Evolutionary conservation across 176 grass and related monocot species (phyloP).

Genomic region (Zoysia pacifica): DNA sequence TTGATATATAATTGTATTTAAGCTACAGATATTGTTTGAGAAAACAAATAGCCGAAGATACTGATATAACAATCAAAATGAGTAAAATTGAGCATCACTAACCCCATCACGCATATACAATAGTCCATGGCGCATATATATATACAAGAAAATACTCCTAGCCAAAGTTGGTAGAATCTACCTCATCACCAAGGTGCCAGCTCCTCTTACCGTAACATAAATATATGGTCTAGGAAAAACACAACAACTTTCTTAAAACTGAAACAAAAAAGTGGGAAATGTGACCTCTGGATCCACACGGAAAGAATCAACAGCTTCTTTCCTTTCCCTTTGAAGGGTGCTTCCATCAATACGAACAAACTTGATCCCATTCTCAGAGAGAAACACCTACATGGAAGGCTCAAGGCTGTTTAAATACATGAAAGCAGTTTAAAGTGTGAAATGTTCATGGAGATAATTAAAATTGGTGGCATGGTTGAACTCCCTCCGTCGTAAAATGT

Average conservation of each 20-base stretch:
- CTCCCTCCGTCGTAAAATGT: no score
- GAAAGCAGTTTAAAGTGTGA: constrained; percentile 28
- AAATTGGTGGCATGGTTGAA: constrained; percentile 6
- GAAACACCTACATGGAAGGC: constrained; percentile 54
- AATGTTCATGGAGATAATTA: not conserved
- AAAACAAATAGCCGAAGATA: not conserved
- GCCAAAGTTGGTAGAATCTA: not conserved
- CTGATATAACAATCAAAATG: not conserved
- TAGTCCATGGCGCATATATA: not conserved
- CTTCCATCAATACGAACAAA: constrained; percentile 92
- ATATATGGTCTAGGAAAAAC: constrained; percentile 23
- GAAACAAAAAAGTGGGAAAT: constrained; percentile 8
- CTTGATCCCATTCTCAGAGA: constrained; percentile 73
- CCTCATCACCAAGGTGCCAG: not conserved
- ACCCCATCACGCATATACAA: not conserved
- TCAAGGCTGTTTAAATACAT: not conserved
- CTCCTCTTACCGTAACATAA: not conserved
- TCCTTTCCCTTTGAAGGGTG: constrained; percentile 76
- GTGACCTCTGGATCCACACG: constrained; percentile 66
- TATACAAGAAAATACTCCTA: not conserved
- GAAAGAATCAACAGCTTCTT: constrained; percentile 88
- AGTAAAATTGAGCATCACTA: not conserved
- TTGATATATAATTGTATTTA: not conserved
- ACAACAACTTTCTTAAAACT: not conserved
- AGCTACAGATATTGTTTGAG: not conserved